Conservation (phyloP, 179 eudicot genomes). For the Pouteria campechiana region DNA sequence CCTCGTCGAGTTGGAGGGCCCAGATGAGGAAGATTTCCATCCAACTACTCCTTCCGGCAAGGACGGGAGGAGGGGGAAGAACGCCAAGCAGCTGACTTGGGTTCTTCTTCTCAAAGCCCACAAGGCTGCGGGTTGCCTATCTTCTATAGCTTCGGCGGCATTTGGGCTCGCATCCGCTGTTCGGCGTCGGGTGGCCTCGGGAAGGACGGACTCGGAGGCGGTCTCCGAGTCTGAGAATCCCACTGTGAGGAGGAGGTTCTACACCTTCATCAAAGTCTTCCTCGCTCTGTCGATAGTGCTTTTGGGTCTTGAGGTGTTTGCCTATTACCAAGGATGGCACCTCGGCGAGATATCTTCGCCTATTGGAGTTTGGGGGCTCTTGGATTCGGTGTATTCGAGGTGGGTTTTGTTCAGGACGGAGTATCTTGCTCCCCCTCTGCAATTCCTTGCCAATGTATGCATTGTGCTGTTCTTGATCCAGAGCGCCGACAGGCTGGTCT, state of each 20-base stretch:
- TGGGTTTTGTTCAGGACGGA: conserved; percentile 70
- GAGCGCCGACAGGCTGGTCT: conserved; percentile 66
- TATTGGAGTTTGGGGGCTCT: conserved; percentile 24
- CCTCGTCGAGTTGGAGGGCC: conserved; percentile 59
- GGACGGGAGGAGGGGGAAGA: conserved; percentile 32
- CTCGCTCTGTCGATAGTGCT: conserved; percentile 33
- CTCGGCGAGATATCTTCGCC: conserved; percentile 23
- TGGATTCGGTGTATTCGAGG: conserved; percentile 38
- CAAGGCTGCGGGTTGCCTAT: conserved; percentile 76
- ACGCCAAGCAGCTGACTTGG: conserved; percentile 94
- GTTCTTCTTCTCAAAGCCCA: conserved; percentile 87
- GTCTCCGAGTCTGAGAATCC: conserved; percentile 11
- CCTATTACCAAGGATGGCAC: conserved; percentile 66
- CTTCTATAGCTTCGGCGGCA: conserved; percentile 50
- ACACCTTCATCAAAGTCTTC: conserved; percentile 31
- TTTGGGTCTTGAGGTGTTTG: conserved; percentile 44
- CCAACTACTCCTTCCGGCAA: conserved; percentile 1
- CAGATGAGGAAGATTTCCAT: conserved; percentile 31
- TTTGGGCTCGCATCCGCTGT: conserved; percentile 41
- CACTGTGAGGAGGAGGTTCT: conserved; percentile 20
- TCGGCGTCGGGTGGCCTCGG: conserved; percentile 62
- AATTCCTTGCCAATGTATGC: conserved; percentile 63
- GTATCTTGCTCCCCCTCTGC: conserved; percentile 83
- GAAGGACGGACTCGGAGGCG: conserved; percentile 37
- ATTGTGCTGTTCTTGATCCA: conserved; percentile 66